A percentile compares a stretch with the other conserved stretches of the same genome.
These are phyloP conservation scores for Entomophthora muscae DNA, from an alignment of 371 early-diverging fungal genomes.

Conservation along the genomic window DNA sequence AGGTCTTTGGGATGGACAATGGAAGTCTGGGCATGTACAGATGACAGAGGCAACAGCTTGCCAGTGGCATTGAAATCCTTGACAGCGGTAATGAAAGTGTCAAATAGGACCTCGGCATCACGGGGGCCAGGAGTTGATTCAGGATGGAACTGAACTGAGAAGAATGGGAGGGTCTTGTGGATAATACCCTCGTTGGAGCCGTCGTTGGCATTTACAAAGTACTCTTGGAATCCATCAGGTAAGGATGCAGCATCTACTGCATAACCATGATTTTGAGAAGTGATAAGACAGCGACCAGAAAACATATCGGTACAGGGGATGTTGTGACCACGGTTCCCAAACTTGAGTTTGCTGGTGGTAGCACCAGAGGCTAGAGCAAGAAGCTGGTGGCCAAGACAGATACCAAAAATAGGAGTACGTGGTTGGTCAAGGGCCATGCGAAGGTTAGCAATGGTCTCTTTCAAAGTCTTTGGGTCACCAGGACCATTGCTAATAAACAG, in stretches of 20 bases:
- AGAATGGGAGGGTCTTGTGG: conserved; percentile 73
- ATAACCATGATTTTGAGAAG: conserved; percentile 94
- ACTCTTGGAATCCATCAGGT: conserved; percentile 58
- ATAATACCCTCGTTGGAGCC: conserved; percentile 93
- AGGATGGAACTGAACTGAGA: conserved; percentile 97
- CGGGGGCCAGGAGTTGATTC: conserved; percentile 94
- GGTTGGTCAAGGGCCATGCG: conserved; percentile 36
- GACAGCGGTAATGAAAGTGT: conserved; percentile 67
- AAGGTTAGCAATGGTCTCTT: conserved; percentile 50
- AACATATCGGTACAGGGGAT: conserved; percentile 91
- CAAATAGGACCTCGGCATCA: conserved; percentile 90
- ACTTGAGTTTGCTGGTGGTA: conserved; percentile 84
- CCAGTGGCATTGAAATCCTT: conserved; percentile 50
- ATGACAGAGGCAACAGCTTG: conserved; percentile 41
- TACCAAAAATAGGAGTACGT: conserved; percentile 89
- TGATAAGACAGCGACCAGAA: conserved; percentile 91
- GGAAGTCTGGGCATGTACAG: background rate
- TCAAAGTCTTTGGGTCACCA: conserved; percentile 81
- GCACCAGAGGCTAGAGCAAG: conserved; percentile 87
- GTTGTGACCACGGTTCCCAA: conserved; percentile 97
- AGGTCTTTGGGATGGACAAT: conserved; percentile 3
- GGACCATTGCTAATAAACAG: conserved; percentile 94
- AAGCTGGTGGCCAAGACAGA: conserved; percentile 94
- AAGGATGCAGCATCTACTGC: conserved; percentile 77
- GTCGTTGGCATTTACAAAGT: conserved; percentile 95